Evolutionary conservation across 352 stramenopile genomes (phyloP).

Genomic region (Phytophthora sp.): DNA sequence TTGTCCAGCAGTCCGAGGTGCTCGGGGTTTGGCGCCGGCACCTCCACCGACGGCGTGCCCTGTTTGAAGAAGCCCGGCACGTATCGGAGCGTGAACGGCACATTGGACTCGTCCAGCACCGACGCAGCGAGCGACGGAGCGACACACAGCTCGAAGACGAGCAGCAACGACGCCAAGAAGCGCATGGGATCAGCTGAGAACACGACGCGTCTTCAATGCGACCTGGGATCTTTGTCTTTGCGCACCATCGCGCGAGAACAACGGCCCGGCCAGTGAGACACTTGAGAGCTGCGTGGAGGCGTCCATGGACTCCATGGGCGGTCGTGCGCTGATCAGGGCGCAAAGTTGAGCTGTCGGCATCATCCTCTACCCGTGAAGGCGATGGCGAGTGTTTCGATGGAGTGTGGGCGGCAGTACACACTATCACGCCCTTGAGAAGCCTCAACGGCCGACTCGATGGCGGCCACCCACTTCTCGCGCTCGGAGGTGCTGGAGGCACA

Average conservation of each 20-base stretch:
- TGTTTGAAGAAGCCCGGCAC: slow-evolving; percentile 46
- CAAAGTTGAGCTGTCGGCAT: background rate
- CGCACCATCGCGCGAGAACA: slow-evolving; percentile 1
- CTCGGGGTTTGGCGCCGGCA: slow-evolving; percentile 8
- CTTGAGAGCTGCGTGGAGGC: background rate
- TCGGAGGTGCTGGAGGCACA: background rate
- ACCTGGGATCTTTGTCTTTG: slow-evolving; percentile 1
- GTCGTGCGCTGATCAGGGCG: background rate
- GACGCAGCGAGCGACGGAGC: background rate
- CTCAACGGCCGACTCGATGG: background rate
- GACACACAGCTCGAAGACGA: background rate
- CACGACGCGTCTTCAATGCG: background rate
- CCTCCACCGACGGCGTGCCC: slow-evolving; percentile 12
- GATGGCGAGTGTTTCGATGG: background rate
- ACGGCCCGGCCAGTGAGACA: background rate
- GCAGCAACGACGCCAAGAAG: background rate
- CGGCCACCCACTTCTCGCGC: background rate
- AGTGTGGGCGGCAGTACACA: no score
- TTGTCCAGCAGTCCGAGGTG: slow-evolving; percentile 33
- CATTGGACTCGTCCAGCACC: background rate
- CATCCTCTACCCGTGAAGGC: no score
- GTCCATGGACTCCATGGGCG: no score
- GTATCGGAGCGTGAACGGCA: slow-evolving; percentile 35
- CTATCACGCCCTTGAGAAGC: background rate
- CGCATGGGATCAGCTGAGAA: background rate